A percentile compares a stretch with the other conserved stretches of the same genome.
These are phyloP conservation scores for Lachnellula arida DNA, from an alignment of 2,329 filamentous ascomycete genomes.

Conservation along the genomic window DNA sequence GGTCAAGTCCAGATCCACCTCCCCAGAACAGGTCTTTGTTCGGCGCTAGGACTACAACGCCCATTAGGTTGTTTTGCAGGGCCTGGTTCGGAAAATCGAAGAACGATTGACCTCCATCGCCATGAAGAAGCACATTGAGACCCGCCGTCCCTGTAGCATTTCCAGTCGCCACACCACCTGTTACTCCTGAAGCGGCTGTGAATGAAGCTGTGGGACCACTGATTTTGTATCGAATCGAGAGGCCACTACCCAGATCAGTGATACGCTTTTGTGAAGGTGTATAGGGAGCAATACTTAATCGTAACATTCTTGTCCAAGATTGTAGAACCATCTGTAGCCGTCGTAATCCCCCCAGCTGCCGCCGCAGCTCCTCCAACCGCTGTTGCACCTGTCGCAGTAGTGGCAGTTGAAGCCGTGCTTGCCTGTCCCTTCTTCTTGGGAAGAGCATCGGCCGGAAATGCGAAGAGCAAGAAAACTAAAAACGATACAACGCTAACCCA, in stretches of 20 bases:
- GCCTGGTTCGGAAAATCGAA: conserved; percentile 76
- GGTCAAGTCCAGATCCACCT: conserved; percentile 45
- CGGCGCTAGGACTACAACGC: conserved; percentile 65
- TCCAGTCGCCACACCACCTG: conserved; percentile 36
- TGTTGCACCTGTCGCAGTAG: not conserved
- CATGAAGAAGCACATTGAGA: conserved; percentile 54
- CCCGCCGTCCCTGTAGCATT: conserved; percentile 38
- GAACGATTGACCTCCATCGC: conserved; percentile 58
- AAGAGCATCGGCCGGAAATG: conserved; percentile 17
- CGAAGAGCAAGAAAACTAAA: conserved; percentile 15
- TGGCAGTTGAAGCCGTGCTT: conserved; percentile 1
- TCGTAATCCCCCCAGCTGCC: conserved; percentile 13
- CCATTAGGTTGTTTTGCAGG: conserved; percentile 70
- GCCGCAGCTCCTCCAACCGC: conserved; percentile 7
- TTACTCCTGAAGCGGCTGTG: conserved; percentile 43
- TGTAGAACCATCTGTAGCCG: conserved; percentile 48
- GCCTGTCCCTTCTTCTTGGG: conserved; percentile 17
- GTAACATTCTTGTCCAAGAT: conserved; percentile 51
- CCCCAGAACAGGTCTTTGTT: conserved; percentile 55
- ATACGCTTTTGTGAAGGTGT: not conserved
- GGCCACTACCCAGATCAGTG: conserved; percentile 36
- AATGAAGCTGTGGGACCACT: conserved; percentile 51
- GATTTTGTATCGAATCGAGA: conserved; percentile 52
- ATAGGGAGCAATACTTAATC: conserved; percentile 42
- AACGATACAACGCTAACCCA: conserved; percentile 20